These are phyloP conservation scores for Dysphania ambrosioides DNA, from an alignment of 148 eudicot genomes.

Conservation along the genomic window DNA sequence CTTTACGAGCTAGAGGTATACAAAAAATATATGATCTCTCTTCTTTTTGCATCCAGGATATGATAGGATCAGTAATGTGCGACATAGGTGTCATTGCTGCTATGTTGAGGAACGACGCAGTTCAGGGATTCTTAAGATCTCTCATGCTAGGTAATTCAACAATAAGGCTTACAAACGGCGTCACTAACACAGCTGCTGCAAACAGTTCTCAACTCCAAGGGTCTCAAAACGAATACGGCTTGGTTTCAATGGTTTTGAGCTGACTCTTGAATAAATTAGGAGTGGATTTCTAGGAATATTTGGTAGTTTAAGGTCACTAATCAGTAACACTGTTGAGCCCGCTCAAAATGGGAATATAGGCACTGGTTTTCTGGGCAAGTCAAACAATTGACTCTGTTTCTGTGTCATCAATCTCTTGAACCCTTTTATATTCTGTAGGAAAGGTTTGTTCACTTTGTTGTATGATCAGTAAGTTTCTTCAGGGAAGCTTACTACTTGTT, in stretches of 20 bases:
- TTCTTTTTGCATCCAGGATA: conserved; percentile 26
- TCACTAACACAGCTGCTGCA: conserved; percentile 26
- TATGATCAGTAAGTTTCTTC: too few relatives aligned
- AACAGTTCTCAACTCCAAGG: conserved; percentile 7
- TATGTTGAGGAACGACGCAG: conserved; percentile 37
- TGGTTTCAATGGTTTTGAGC: conserved; percentile 23
- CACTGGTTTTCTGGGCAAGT: conserved; percentile 28
- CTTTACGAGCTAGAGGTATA: not conserved
- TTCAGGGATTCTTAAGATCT: conserved; percentile 37
- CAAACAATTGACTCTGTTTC: conserved; percentile 37
- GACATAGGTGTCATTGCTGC: conserved; percentile 51
- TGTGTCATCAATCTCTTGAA: conserved; percentile 37
- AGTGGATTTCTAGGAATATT: conserved; percentile 34
- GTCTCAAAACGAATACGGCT: not conserved
- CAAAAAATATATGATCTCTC: not conserved
- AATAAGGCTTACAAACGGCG: not conserved
- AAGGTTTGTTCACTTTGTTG: too few relatives aligned
- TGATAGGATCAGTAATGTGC: conserved; percentile 41
- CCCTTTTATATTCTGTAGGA: too few relatives aligned
- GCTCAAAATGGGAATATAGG: conserved; percentile 13
- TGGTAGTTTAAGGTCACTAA: conserved; percentile 5
- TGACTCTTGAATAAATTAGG: conserved; percentile 39
- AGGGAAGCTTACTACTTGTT: too few relatives aligned
- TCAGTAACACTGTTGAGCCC: conserved; percentile 5
- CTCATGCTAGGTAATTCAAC: conserved; percentile 28